These are phyloP conservation scores for Tolypocladium inflatum DNA, from an alignment of 2,329 filamentous ascomycete genomes.

Conservation along the genomic window DNA sequence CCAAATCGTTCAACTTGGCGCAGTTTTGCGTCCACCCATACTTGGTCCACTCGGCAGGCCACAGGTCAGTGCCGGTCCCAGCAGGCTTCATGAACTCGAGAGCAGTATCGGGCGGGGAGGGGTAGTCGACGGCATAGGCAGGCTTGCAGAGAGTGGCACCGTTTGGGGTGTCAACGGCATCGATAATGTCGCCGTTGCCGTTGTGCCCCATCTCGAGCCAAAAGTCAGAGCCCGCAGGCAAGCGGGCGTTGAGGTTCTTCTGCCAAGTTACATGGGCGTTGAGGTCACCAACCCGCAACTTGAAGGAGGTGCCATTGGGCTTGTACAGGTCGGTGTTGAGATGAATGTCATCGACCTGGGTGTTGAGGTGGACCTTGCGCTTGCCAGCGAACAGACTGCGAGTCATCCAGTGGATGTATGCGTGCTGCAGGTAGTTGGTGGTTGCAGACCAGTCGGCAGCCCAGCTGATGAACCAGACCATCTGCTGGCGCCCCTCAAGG, in stretches of 20 bases:
- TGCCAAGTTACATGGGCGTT: slow-evolving; percentile 34
- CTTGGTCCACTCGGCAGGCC: slow-evolving; percentile 39
- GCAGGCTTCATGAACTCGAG: slow-evolving; percentile 36
- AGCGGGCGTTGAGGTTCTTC: slow-evolving; percentile 29
- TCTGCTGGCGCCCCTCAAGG: slow-evolving; percentile 46
- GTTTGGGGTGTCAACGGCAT: slow-evolving; percentile 37
- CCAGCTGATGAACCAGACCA: slow-evolving; percentile 51
- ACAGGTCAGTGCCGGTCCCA: slow-evolving; percentile 38
- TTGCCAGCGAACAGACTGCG: slow-evolving; percentile 48
- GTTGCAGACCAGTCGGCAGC: slow-evolving; percentile 33
- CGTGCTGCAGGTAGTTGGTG: slow-evolving; percentile 50
- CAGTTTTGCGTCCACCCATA: slow-evolving; percentile 42
- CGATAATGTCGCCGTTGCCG: slow-evolving; percentile 35
- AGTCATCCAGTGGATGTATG: slow-evolving; percentile 54
- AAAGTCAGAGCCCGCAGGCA: slow-evolving; percentile 41
- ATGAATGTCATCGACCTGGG: slow-evolving; percentile 56
- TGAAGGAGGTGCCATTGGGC: slow-evolving; percentile 38
- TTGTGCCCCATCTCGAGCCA: slow-evolving; percentile 47
- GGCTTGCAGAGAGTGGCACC: slow-evolving; percentile 31
- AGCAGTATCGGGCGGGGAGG: slow-evolving; percentile 31
- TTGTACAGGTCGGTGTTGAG: slow-evolving; percentile 39
- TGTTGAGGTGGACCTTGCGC: slow-evolving; percentile 42
- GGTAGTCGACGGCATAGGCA: slow-evolving; percentile 31
- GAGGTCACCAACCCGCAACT: slow-evolving; percentile 36
- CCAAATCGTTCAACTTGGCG: slow-evolving; percentile 36